Evolutionary conservation across 2,329 filamentous ascomycete species (phyloP), one percentile per base, ranked within the genome.

Genomic region (Aspergillus unguis): DNA sequence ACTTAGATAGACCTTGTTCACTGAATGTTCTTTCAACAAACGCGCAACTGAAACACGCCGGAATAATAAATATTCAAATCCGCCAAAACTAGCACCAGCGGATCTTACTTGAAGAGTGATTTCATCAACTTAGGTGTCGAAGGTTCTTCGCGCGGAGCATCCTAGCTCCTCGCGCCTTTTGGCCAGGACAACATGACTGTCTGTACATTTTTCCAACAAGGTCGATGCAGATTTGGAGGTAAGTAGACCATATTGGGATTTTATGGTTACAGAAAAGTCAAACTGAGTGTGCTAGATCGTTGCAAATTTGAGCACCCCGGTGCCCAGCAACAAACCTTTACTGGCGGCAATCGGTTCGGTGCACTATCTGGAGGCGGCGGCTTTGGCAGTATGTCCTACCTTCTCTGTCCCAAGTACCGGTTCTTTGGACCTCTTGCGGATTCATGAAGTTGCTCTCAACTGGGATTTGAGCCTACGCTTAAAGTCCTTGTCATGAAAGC

Each of bases 161-260:
- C 17, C 17, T 17, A 17, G 17, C 17, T 17, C 17, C 17, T 17
- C 17, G 17, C 17, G 17, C 17, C 17, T 17, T 17, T 17, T 17
- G 17, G 17, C 17, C 17, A 17, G 17, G 17, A 17, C 17, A 67
- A 48, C 17, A 77, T 77, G 75, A 65, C 65, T 9, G 62, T 86
- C 51, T 90, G 86, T 75, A 79, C 71, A 58, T 89, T 82, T 68
- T 90, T 78, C 64, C 79, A 80, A 65, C 78, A 85, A 66, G 85
- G 85, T 40, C 77, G 76, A 57, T 90, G 86, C 75, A 82, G 75
- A 63, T 84, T 80, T 65, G 85, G 85, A 71, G 76, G 85, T 85
- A 75, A 58, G 77, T 17, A 10, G 8, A n/a, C 41, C 25, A 5
- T 25, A 29, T 17, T 17, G 17, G 17, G 11, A 8, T 23, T 17